Evolutionary conservation across 768 basidiomycete genomes (phyloP).

Genomic region (Lactarius vividus): DNA sequence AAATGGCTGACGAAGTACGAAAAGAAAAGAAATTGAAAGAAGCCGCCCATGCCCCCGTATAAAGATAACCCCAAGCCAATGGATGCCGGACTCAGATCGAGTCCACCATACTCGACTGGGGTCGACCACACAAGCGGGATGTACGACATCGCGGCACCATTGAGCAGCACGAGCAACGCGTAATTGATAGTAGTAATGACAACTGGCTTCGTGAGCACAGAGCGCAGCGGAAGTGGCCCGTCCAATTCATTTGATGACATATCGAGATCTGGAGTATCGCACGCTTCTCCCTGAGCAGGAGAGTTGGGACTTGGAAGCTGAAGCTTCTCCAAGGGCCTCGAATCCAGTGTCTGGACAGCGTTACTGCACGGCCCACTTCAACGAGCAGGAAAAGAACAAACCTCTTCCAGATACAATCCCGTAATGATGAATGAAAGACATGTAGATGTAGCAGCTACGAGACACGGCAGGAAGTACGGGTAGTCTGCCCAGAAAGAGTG

Average conservation of each 20-base stretch:
- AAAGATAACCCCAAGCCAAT: constrained; percentile 39
- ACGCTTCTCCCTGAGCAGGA: not conserved
- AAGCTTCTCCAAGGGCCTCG: not conserved
- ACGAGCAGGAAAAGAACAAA: not conserved
- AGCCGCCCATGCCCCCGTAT: constrained; percentile 38
- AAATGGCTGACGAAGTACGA: constrained; percentile 36
- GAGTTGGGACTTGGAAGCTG: not conserved
- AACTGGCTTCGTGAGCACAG: constrained; percentile 29
- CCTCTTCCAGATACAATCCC: constrained; percentile 1
- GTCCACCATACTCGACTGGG: constrained; percentile 28
- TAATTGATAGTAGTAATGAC: constrained; percentile 44
- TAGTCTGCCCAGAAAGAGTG: constrained; percentile 27
- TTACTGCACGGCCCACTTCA: not conserved
- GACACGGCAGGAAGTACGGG: constrained; percentile 31
- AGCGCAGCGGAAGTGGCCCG: constrained; percentile 35
- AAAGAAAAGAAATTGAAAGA: constrained; percentile 40
- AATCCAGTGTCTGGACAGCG: not conserved
- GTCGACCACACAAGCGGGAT: constrained; percentile 45
- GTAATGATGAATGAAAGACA: not conserved
- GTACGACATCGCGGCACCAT: constrained; percentile 40
- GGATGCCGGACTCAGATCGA: constrained; percentile 36
- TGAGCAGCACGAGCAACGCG: constrained; percentile 42
- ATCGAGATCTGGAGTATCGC: not conserved
- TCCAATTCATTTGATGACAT: not conserved
- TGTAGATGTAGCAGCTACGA: not conserved